Base-by-base conservation (phyloP, 2,329 filamentous ascomycete species). In the Aspergillus floridensis region DNA sequence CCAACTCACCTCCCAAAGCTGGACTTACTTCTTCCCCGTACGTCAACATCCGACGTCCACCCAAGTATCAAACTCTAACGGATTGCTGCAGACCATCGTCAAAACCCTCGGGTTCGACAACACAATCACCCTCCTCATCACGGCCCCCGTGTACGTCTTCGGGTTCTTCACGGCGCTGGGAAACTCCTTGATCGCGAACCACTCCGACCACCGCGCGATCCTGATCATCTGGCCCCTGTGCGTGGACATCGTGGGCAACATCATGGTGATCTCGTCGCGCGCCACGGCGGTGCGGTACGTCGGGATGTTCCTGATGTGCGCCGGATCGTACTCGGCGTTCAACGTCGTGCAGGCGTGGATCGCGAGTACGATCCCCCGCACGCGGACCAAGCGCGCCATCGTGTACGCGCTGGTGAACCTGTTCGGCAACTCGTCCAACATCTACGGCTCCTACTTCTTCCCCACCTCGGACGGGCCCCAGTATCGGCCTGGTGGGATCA, bases 91-190 rank as follows among this genome's bases (percentile, higher is more conserved):
- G 64, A 63, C 62, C 2, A 66, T 66, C 19, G 63, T 65, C 11
- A 49, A 66, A 24, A 65, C 64, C 0, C 59, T 66, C 3, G 64
- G 65, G 4, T 67, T 64, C 47, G 59, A 52, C 24, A 65, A 56
- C 11, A 66, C 61, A 2, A 56, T 63, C 2, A 66, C 63, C 1
- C 54, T 67, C 12, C 52, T 66, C 5, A 66, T 67, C 26, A 67
- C 64, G 3, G 64, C 63, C 0, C 65, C 65, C 0, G 64, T 67
- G 3, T 66, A 66, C 24, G 63, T 67, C 7, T 65, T 66, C 11
- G 60, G 64, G 12, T 53, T 80, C 72, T 22, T 72, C 57, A 65
- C 79, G 66, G 49, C 76, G 67, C 52, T 72, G 53, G 54, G 71
- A 63, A 61, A 79, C 71, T 59, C 73, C 66, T 44, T 66, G 57